These are phyloP conservation scores for Fomitopsis betulina DNA, from an alignment of 1,284 basidiomycete genomes.

Conservation along the genomic window DNA sequence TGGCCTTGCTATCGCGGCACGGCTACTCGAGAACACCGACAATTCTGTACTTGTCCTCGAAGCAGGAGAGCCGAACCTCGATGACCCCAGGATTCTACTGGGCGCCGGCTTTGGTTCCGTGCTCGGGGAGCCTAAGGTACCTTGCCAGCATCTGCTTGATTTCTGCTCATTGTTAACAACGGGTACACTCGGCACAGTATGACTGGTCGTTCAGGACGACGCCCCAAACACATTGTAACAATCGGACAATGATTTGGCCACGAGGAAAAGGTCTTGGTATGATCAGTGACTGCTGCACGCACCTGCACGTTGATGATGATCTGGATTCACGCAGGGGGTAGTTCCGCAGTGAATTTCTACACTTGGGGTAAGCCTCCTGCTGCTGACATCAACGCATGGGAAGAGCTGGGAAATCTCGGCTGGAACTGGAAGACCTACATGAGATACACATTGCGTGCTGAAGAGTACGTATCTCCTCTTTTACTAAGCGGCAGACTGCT, in stretches of 20 bases:
- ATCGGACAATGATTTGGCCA: slow-evolving; percentile 13
- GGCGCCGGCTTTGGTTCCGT: slow-evolving; percentile 3
- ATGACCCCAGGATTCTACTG: slow-evolving; percentile 27
- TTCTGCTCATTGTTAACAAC: not conserved
- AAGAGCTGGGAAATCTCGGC: slow-evolving; percentile 21
- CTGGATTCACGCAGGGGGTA: slow-evolving; percentile 22
- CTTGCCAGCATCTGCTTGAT: not conserved
- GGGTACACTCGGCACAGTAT: slow-evolving; percentile 11
- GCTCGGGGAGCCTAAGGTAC: not conserved
- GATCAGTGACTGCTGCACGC: not conserved
- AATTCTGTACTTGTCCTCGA: slow-evolving; percentile 37
- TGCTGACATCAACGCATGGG: slow-evolving; percentile 21
- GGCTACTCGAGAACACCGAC: slow-evolving; percentile 23
- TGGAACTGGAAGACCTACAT: slow-evolving; percentile 22
- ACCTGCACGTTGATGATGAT: not conserved
- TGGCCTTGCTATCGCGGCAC: slow-evolving; percentile 22
- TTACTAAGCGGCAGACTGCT: not conserved
- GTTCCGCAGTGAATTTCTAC: slow-evolving; percentile 22
- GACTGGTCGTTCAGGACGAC: slow-evolving; percentile 29
- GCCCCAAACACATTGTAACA: slow-evolving; percentile 15
- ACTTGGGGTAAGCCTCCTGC: slow-evolving; percentile 22
- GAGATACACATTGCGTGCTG: slow-evolving; percentile 11
- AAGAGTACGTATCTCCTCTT: slow-evolving; percentile 7
- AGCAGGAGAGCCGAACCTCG: slow-evolving; percentile 30
- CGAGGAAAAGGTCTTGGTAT: slow-evolving; percentile 25